These are phyloP conservation scores for Epichloe scottii DNA, from an alignment of 2,329 filamentous ascomycete species.

Conservation along the genomic window DNA sequence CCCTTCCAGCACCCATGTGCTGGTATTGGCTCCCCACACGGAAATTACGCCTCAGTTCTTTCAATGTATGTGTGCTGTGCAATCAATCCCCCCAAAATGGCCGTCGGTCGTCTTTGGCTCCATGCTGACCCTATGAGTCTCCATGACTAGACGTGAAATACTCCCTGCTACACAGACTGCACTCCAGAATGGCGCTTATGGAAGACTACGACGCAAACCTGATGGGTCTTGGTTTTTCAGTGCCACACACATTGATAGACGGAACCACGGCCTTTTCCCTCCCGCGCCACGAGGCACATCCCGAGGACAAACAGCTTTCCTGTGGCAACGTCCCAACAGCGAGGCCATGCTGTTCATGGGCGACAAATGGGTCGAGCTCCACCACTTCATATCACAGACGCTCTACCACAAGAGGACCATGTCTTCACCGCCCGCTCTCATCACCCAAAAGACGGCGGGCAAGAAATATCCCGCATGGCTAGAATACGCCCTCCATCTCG, in stretches of 20 bases:
- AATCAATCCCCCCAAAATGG: too few relatives aligned
- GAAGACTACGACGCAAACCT: conserved; percentile 41
- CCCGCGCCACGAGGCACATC: conserved; percentile 20
- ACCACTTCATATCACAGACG: conserved; percentile 60
- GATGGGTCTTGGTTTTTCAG: conserved; percentile 68
- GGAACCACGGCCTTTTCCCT: conserved; percentile 42
- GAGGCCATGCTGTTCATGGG: conserved; percentile 76
- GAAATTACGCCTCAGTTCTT: conserved; percentile 74
- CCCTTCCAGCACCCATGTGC: conserved; percentile 54
- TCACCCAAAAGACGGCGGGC: conserved; percentile 47
- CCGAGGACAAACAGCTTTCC: conserved; percentile 43
- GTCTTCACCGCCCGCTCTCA: conserved; percentile 24
- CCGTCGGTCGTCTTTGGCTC: neutral
- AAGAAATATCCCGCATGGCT: conserved; percentile 63
- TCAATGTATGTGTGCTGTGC: conserved; percentile 44
- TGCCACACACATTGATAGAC: conserved; percentile 53
- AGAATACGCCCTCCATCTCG: conserved; percentile 65
- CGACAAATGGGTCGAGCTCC: conserved; percentile 75
- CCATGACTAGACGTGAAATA: conserved; percentile 54
- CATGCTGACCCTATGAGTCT: conserved; percentile 9
- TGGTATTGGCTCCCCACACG: conserved; percentile 71
- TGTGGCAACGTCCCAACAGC: conserved; percentile 77
- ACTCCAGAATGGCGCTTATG: conserved; percentile 41
- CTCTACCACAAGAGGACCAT: conserved; percentile 31
- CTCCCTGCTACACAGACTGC: conserved; percentile 60